Evolutionary conservation across 2,329 filamentous ascomycete genomes (phyloP).

Genomic region (Phialophora expanda): DNA sequence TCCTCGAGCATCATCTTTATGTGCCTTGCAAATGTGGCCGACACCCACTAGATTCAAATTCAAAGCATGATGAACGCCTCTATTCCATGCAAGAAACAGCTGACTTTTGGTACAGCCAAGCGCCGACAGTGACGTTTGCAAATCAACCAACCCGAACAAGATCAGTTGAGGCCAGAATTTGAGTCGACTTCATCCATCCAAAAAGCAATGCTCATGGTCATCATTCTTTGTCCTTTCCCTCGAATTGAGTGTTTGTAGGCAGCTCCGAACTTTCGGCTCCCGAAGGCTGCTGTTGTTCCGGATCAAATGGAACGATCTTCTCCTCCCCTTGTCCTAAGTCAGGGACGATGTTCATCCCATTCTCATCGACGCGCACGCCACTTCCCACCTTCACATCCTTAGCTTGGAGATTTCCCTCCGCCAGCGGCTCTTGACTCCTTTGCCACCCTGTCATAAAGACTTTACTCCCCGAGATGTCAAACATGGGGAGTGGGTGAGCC

Average conservation of each 20-base stretch:
- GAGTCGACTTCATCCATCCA: not conserved
- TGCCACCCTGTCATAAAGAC: conserved; percentile 82
- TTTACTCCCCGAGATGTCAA: conserved; percentile 70
- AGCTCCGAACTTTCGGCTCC: not conserved
- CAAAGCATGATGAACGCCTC: not conserved
- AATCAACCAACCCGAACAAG: not conserved
- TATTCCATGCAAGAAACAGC: not conserved
- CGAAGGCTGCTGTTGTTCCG: not conserved
- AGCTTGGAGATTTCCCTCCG: not conserved
- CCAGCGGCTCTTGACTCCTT: conserved; percentile 14
- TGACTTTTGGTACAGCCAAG: not conserved
- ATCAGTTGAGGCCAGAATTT: not conserved
- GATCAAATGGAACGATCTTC: not conserved
- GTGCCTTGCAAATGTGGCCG: not conserved
- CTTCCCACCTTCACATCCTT: conserved; percentile 16
- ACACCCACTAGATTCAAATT: not conserved
- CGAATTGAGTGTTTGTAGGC: not conserved
- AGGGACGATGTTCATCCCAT: conserved; percentile 17
- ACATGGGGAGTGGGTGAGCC: conserved; percentile 86
- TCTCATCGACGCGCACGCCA: conserved; percentile 24
- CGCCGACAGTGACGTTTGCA: not conserved
- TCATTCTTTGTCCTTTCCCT: not conserved
- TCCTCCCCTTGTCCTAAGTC: conserved; percentile 9
- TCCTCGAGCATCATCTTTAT: not conserved
- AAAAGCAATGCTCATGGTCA: not conserved